Conservation (phyloP, 441 rosid genomes). For the Euphorbia celastroides region DNA sequence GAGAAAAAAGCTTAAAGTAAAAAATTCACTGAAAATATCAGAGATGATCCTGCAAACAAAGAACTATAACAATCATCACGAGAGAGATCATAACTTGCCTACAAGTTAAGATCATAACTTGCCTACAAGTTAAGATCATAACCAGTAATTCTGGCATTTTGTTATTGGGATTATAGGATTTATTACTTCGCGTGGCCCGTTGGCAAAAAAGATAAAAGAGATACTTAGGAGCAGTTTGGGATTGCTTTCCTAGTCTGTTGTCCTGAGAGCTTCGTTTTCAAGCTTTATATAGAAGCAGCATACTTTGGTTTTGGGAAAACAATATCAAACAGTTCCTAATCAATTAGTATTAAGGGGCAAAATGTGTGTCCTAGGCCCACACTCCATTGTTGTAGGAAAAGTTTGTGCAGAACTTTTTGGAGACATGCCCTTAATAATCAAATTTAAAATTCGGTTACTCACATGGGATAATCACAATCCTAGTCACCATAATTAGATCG, state of each 20-base stretch:
- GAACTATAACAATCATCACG: slow-evolving; percentile 28
- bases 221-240: too few species aligned
- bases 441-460: not conserved
- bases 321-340: too few species aligned
- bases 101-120: not conserved
- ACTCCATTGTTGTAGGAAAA: too few species aligned
- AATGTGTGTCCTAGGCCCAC: too few species aligned
- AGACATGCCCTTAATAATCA: not conserved
- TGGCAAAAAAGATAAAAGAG: not conserved
- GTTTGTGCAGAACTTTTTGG: too few species aligned
- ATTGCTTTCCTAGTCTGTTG: too few species aligned
- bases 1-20: not conserved
- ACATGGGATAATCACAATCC: not conserved
- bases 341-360: too few species aligned
- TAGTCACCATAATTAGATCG: not conserved
- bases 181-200: not conserved
- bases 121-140: not conserved
- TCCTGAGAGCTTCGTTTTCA: too few species aligned
- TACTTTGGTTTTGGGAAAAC: too few species aligned
- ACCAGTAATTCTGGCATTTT: not conserved
- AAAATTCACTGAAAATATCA: slow-evolving; percentile 6
- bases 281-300: too few species aligned
- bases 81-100: slow-evolving; percentile 9
- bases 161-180: not conserved
- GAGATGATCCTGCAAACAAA: slow-evolving; percentile 34